Conservation (phyloP, 2,329 filamentous ascomycete genomes). For the Phymatotrichopsis omnivora region DNA sequence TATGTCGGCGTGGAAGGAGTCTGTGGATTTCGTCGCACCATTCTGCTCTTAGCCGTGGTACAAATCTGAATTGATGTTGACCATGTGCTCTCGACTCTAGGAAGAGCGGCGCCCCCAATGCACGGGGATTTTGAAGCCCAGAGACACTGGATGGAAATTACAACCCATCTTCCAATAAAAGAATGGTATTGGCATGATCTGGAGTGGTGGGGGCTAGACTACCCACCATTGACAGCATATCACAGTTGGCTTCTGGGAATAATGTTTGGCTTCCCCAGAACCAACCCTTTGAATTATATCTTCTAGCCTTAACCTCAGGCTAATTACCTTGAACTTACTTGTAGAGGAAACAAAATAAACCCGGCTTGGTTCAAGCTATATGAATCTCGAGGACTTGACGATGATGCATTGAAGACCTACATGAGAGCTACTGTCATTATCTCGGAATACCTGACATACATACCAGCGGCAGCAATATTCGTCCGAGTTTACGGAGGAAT, state of each 20-base stretch:
- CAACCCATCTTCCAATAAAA: constrained; percentile 74
- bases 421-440: constrained; percentile 89
- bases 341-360: constrained; percentile 61
- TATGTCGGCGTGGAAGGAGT: constrained; percentile 36
- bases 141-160: constrained; percentile 97
- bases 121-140: constrained; percentile 97
- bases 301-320: neutral
- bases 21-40: constrained; percentile 8
- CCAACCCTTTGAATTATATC: constrained; percentile 1
- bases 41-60: constrained; percentile 17
- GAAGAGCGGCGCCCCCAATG: constrained; percentile 59
- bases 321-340: neutral
- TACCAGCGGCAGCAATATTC: constrained; percentile 78
- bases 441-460: constrained; percentile 81
- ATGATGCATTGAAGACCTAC: constrained; percentile 74
- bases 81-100: neutral
- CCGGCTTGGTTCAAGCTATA: constrained; percentile 80
- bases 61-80: constrained; percentile 3
- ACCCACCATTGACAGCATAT: constrained; percentile 93
- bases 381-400: constrained; percentile 70
- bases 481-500: constrained; percentile 69
- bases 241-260: constrained; percentile 93
- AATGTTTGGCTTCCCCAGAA: constrained; percentile 49
- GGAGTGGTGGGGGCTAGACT: constrained; percentile 96
- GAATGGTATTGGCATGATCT: constrained; percentile 98